Percentiles rank a stretch among this genome's conserved stretches.
Evolutionary conservation across 345 rosid species (phyloP).

Genomic region (Syzygium aqueum): DNA sequence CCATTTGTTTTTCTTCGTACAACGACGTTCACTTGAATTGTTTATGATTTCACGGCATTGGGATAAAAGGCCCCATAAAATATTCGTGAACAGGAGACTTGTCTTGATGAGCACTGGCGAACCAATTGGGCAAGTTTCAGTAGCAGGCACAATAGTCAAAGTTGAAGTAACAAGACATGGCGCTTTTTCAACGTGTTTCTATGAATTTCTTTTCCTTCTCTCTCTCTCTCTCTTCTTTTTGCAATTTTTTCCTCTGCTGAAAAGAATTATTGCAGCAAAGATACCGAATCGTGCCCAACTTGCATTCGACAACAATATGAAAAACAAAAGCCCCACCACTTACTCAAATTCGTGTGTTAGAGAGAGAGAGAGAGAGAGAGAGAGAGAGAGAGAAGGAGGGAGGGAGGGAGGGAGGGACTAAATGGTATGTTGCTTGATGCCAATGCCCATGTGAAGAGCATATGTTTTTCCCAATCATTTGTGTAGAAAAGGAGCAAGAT

Average conservation of each 20-base stretch:
- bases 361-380: neutral
- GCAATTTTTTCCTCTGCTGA: neutral
- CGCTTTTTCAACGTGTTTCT: neutral
- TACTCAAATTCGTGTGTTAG: neutral
- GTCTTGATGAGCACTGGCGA: neutral
- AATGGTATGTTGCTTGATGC: slow-evolving; percentile 18
- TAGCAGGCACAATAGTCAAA: neutral
- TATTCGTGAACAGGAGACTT: neutral
- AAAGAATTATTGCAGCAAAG: neutral
- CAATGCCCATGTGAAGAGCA: slow-evolving; percentile 44
- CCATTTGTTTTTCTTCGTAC: neutral
- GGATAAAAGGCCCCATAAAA: neutral
- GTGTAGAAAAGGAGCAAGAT: neutral
- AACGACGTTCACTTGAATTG: neutral
- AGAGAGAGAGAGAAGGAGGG: neutral
- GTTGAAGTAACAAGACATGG: neutral
- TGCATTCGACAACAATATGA: neutral
- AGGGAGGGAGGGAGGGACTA: neutral
- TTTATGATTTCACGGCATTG: neutral
- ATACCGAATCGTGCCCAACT: slow-evolving; percentile 1
- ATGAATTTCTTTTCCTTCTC: neutral
- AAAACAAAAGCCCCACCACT: slow-evolving; percentile 1
- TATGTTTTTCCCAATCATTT: slow-evolving; percentile 15
- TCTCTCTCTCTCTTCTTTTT: neutral
- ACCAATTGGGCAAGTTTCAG: neutral